phyloP scores from a whole-genome alignment of 345 rosid genomes.

The Arabidopsis suecica region DNA sequence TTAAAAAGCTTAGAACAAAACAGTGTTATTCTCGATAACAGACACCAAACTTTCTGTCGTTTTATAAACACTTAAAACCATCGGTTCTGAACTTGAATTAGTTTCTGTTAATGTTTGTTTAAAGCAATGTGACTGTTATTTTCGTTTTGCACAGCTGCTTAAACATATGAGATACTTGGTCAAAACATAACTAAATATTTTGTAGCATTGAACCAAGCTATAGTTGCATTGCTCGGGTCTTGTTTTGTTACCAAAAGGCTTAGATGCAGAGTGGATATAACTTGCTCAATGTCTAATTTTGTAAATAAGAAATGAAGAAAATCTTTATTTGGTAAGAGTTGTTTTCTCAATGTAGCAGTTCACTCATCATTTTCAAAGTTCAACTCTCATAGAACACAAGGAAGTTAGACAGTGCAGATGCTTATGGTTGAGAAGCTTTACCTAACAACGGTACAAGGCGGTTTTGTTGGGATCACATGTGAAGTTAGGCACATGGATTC shows the following conservation, averaged over 20 bases:
- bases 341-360: conserved; percentile 44
- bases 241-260: background rate
- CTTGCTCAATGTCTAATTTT: background rate
- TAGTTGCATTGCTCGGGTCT: background rate
- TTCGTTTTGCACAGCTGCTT: too few species aligned
- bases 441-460: conserved; percentile 33
- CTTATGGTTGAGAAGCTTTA: conserved; percentile 33
- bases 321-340: conserved; percentile 37
- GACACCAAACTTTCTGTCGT: background rate
- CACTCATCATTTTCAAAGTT: conserved; percentile 34
- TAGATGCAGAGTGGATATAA: background rate
- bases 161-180: background rate
- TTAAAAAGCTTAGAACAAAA: conserved; percentile 11
- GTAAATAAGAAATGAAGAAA: conserved; percentile 3
- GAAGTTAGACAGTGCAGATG: conserved; percentile 16
- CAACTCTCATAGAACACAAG: conserved; percentile 34
- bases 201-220: background rate
- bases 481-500: conserved; percentile 42
- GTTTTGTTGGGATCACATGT: conserved; percentile 37
- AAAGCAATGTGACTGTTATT: too few species aligned
- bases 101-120: background rate
- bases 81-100: background rate
- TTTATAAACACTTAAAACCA: background rate
- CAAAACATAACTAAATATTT: background rate
- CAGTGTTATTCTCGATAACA: background rate